Percentiles rank a stretch among this genome's conserved stretches.
These are phyloP conservation scores for Parafenestella ontariensis DNA, from an alignment of 2,329 filamentous ascomycete genomes.

Conservation along the genomic window DNA sequence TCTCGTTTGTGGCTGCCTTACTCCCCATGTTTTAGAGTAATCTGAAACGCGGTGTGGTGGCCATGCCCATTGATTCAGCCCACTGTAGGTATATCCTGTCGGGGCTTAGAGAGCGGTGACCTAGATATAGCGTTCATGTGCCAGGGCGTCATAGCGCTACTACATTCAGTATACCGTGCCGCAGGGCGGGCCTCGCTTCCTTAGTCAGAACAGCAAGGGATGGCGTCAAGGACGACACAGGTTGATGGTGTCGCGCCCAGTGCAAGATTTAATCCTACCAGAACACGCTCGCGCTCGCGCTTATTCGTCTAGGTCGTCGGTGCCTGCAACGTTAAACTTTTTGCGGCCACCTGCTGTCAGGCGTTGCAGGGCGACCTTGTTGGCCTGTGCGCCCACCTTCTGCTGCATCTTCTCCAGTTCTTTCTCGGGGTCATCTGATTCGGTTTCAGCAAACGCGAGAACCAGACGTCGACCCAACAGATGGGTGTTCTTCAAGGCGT, in stretches of 20 bases:
- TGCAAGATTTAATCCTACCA: slow-evolving; percentile 34
- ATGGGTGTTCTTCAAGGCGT: slow-evolving; percentile 90
- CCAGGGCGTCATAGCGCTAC: slow-evolving; percentile 37
- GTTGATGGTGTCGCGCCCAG: slow-evolving; percentile 38
- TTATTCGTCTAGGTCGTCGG: slow-evolving; percentile 62
- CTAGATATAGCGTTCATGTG: slow-evolving; percentile 42
- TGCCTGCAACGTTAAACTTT: slow-evolving; percentile 83
- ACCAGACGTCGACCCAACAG: slow-evolving; percentile 88
- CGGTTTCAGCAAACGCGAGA: slow-evolving; percentile 88
- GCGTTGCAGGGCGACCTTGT: slow-evolving; percentile 88
- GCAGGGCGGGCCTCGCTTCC: slow-evolving; percentile 41
- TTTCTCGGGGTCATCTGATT: slow-evolving; percentile 89
- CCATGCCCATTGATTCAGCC: slow-evolving; percentile 45
- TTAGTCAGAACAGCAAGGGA: slow-evolving; percentile 46
- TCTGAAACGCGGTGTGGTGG: slow-evolving; percentile 43
- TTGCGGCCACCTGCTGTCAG: slow-evolving; percentile 83
- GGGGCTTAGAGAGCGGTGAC: slow-evolving; percentile 32
- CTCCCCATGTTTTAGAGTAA: slow-evolving; percentile 31
- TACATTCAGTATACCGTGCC: slow-evolving; percentile 39
- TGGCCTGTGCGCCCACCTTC: slow-evolving; percentile 89
- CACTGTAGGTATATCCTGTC: slow-evolving; percentile 37
- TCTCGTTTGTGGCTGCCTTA: slow-evolving; percentile 41
- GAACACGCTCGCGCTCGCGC: slow-evolving; percentile 42
- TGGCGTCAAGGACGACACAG: slow-evolving; percentile 31
- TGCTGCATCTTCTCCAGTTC: slow-evolving; percentile 97